Percentiles rank a stretch among this genome's conserved stretches.
These are phyloP conservation scores for Porcisia deanei DNA, from an alignment of 208 protist genomes.

Conservation along the genomic window DNA sequence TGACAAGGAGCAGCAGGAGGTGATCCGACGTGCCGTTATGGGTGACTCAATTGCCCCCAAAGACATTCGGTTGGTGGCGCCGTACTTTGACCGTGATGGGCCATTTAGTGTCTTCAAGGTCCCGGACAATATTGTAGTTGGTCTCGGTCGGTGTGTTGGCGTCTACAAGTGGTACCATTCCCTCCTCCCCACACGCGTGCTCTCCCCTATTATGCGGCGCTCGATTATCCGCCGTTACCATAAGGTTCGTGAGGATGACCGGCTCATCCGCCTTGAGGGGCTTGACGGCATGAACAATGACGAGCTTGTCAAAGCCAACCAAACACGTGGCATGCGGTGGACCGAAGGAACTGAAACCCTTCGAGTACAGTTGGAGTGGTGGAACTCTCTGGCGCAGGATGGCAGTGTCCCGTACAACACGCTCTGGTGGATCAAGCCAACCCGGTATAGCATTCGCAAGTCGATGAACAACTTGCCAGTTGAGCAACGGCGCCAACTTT, in stretches of 20 bases:
- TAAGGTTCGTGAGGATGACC: slow-evolving; percentile 81
- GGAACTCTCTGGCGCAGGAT: slow-evolving; percentile 74
- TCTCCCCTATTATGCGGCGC: slow-evolving; percentile 65
- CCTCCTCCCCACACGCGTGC: slow-evolving; percentile 60
- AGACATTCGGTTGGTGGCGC: slow-evolving; percentile 76
- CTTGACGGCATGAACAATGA: slow-evolving; percentile 73
- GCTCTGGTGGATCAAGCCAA: slow-evolving; percentile 90
- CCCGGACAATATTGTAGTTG: slow-evolving; percentile 72
- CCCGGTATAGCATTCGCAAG: slow-evolving; percentile 78
- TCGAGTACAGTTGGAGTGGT: slow-evolving; percentile 87
- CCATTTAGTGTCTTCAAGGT: slow-evolving; percentile 87
- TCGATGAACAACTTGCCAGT: slow-evolving; percentile 85
- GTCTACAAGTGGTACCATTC: slow-evolving; percentile 79
- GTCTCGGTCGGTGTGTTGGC: slow-evolving; percentile 68
- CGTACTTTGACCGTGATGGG: slow-evolving; percentile 75
- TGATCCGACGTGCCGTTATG: slow-evolving; percentile 68
- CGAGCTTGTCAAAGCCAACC: slow-evolving; percentile 87
- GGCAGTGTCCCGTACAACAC: slow-evolving; percentile 87
- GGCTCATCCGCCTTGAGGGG: slow-evolving; percentile 78
- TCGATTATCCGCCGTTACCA: slow-evolving; percentile 80
- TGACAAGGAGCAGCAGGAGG: slow-evolving; percentile 77
- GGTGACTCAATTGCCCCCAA: slow-evolving; percentile 79
- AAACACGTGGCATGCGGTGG: slow-evolving; percentile 88
- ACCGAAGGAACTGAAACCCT: slow-evolving; percentile 83
- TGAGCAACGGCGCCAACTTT: slow-evolving; percentile 80